A percentile compares a stretch with the other conserved stretches of the same genome.
Evolutionary conservation across 768 basidiomycete species (phyloP).

Genomic region (Rhodotorula kratochvilovae): DNA sequence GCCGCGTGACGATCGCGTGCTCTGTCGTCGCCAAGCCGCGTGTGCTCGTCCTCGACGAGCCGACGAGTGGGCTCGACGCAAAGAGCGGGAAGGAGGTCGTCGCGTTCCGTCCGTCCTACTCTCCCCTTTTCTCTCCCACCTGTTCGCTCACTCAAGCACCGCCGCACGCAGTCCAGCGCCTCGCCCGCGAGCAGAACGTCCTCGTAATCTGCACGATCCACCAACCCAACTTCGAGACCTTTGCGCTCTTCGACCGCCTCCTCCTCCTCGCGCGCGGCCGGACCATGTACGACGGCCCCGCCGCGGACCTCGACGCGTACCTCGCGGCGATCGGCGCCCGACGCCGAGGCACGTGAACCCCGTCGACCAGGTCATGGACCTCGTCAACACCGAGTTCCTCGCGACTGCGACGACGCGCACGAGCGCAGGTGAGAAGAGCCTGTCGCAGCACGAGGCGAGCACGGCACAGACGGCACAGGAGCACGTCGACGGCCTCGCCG

Average conservation of each 20-base stretch:
- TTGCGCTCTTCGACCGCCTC: constrained; percentile 60
- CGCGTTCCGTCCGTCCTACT: constrained; percentile 47
- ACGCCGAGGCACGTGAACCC: constrained; percentile 53
- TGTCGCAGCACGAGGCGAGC: background rate
- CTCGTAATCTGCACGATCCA: constrained; percentile 65
- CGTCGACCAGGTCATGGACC: constrained; percentile 60
- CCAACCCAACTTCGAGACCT: constrained; percentile 62
- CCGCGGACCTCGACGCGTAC: constrained; percentile 40
- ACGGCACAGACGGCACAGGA: background rate
- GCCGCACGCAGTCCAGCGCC: constrained; percentile 46
- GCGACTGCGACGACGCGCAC: background rate
- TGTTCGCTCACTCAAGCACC: constrained; percentile 31
- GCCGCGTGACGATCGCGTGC: constrained; percentile 60
- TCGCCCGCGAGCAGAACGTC: constrained; percentile 55
- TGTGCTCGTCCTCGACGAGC: constrained; percentile 62
- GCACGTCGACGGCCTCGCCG: constrained; percentile 3
- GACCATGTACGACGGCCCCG: constrained; percentile 51
- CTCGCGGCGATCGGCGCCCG: constrained; percentile 48
- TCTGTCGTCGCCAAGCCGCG: constrained; percentile 60
- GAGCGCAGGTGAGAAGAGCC: background rate
- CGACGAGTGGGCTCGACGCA: constrained; percentile 57
- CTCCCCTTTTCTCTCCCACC: background rate
- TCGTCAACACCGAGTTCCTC: constrained; percentile 49
- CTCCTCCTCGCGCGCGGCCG: constrained; percentile 59
- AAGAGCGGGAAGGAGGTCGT: constrained; percentile 30